Base-by-base conservation (phyloP, 176 grass and related monocot genomes). In the Phoenix roebelenii region DNA sequence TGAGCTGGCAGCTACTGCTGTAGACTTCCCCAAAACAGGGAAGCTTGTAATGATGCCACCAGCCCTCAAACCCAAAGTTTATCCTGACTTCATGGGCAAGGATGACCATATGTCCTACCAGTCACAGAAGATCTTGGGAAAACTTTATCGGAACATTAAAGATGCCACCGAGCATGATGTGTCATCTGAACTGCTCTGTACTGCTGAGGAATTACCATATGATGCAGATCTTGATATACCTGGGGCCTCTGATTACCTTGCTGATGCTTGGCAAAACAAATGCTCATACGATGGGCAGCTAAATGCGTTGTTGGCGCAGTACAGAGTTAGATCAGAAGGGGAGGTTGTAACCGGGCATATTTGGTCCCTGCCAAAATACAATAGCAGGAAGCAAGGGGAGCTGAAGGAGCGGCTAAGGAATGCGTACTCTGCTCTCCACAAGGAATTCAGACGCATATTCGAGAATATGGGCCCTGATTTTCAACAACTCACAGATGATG, bases 1-100 rank as follows among this genome's bases (percentile, higher is more conserved):
- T 57, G 78, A 91, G 57, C 66, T 91, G 77, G 92, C 83, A 69
- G 92, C 92, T 61, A 88, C 76, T 29, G 87, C 92, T 2, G 92
- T 91, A 24, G 87, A 91, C 62, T 97, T 97, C 54, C 87, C 92
- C 2, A 91, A 97, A 75, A 97, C 87, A 0, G 92, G 92, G n/a
- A 83, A 72, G 67, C 57, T 88, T 78, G 87, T 85, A 0, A 50
- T 50, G 1, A 85, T 97, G 87, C 92, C 92, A 23, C 44, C 50
- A 18, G 14, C 62, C 23, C 87, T 97, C 57, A 65, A 68, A 61
- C 92, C 87, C 18, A 97, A 90, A 83, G 39, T 87, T 18, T 97
- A 97, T 73, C 92, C 87, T 5, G 92, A 97, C 60, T 91, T 97
- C 59, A 90, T 91, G 81, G 76, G 76, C 7, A 97, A 97, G 81